These are phyloP conservation scores for Mycena rosella DNA, from an alignment of 768 basidiomycete species.

Conservation along the genomic window DNA sequence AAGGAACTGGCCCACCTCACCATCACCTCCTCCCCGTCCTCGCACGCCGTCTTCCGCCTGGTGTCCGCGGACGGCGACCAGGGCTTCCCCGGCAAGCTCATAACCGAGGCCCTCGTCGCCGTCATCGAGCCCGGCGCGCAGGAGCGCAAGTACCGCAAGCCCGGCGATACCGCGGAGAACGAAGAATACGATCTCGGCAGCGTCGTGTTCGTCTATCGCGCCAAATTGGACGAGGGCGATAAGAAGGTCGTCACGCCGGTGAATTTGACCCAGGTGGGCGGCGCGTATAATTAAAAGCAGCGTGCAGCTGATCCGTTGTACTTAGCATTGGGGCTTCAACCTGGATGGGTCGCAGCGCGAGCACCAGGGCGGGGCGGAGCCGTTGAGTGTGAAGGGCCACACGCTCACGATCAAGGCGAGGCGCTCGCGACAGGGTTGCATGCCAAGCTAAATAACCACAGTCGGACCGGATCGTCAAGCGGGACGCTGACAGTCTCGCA, in stretches of 20 bases:
- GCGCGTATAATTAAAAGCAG: neutral
- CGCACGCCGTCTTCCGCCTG: conserved; percentile 67
- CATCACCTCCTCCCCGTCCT: conserved; percentile 39
- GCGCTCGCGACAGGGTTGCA: neutral
- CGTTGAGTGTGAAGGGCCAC: conserved; percentile 65
- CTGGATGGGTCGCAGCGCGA: conserved; percentile 74
- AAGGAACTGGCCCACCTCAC: conserved; percentile 64
- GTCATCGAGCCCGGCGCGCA: conserved; percentile 56
- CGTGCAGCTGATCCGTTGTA: neutral
- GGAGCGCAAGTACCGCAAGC: conserved; percentile 44
- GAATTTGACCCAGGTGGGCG: conserved; percentile 77
- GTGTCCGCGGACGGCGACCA: conserved; percentile 76
- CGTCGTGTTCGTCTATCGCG: conserved; percentile 76
- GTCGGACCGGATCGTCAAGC: conserved; percentile 68
- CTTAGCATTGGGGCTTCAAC: conserved; percentile 87
- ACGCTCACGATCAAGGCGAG: conserved; percentile 56
- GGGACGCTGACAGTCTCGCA: conserved; percentile 62
- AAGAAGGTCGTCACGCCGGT: conserved; percentile 72
- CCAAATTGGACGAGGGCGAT: conserved; percentile 65
- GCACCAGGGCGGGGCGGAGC: conserved; percentile 46
- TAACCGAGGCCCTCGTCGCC: conserved; percentile 69
- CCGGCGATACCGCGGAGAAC: conserved; percentile 40
- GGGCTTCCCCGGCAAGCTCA: conserved; percentile 74
- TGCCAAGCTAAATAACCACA: conserved; percentile 44
- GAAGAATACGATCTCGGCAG: conserved; percentile 70